Base-by-base conservation (phyloP, 495 filamentous ascomycete genomes). In the Cladorrhinum samala region DNA sequence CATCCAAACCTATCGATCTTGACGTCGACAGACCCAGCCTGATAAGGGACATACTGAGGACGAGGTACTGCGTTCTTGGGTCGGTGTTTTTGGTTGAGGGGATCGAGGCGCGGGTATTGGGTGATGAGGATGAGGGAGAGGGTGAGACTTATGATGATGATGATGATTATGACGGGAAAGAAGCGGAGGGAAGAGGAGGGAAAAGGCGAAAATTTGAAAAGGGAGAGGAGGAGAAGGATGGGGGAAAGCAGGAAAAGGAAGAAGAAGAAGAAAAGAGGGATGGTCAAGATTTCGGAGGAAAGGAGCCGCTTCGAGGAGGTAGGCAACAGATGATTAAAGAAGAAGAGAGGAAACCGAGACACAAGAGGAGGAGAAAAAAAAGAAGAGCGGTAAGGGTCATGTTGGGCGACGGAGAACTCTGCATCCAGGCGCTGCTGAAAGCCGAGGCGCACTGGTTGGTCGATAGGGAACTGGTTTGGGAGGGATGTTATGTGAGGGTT, bases 21-120 rank as follows among this genome's bases (percentile, higher is more conserved):
- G 24, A 47, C 9, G n/a, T 47, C 18, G 79, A 78, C 53, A 33
- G 27, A 11, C 11, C n/a, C n/a, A 77, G 72, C 58, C 69, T 78
- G 18, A 72, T 83, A 38, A 71, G 55, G 40, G 64, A 71, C 46
- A 70, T 77, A 17, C 57, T 76, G 14, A 64, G 67, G 45, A 71
- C 71, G 18, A 50, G 62, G 16, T 63, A 60, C 41, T 74, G 68
- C 48, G 49, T 71, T 5, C 69, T 68, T 0, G 68, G 69, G 17
- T 73, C 72, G 0, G 46, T 76, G 17, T 74, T 77, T 16, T 61
- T 77, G 0, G 71, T 77, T 52, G 74, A 77, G 58, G 59, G 53
- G 23, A 53, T 76, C 39, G 71, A 76, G 9, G 25, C 50, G 16
- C 5, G 55, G 50, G 1, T 70, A 41, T 9, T 51, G 33, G 40